Evolutionary conservation across 1,284 basidiomycete species (phyloP).

Genomic region (Hymenochaete sp.): DNA sequence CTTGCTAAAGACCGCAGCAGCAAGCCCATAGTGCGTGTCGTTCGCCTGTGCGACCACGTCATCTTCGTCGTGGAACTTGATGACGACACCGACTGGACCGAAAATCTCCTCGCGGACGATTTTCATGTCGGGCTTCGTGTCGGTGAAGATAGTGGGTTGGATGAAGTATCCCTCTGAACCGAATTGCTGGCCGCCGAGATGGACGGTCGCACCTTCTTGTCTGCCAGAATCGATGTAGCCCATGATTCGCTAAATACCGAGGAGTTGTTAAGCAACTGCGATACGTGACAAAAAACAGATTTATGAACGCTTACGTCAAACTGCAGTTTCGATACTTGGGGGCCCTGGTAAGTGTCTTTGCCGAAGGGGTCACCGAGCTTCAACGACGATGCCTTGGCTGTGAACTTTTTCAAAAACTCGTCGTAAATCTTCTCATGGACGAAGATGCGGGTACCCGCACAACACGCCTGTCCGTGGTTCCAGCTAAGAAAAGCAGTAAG

Average conservation of each 20-base stretch:
- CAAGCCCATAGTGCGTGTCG: slow-evolving; percentile 80
- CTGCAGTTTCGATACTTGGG: slow-evolving; percentile 74
- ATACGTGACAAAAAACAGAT: slow-evolving; percentile 9
- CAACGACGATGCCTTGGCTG: slow-evolving; percentile 45
- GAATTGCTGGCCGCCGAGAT: slow-evolving; percentile 67
- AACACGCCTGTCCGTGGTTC: slow-evolving; percentile 81
- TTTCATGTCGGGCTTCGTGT: slow-evolving; percentile 71
- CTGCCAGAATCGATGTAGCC: slow-evolving; percentile 83
- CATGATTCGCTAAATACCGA: slow-evolving; percentile 61
- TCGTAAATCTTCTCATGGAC: slow-evolving; percentile 82
- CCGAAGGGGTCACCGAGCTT: slow-evolving; percentile 79
- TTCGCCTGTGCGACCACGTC: slow-evolving; percentile 78
- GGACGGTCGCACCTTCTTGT: slow-evolving; percentile 74
- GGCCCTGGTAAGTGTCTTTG: slow-evolving; percentile 67
- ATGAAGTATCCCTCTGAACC: slow-evolving; percentile 73
- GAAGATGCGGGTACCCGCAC: slow-evolving; percentile 79
- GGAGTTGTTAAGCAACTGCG: slow-evolving; percentile 2
- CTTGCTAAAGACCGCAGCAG: slow-evolving; percentile 78
- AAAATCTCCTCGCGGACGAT: slow-evolving; percentile 92
- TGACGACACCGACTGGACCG: slow-evolving; percentile 72
- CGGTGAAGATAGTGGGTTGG: slow-evolving; percentile 81
- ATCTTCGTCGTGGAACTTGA: slow-evolving; percentile 62
- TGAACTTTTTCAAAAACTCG: slow-evolving; percentile 59
- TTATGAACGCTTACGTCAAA: slow-evolving; percentile 44
- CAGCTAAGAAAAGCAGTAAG: slow-evolving; percentile 42